Percentiles rank a stretch among this genome's conserved stretches.
Evolutionary conservation across 768 basidiomycete genomes (phyloP).

Genomic region (Mycena polygramma): DNA sequence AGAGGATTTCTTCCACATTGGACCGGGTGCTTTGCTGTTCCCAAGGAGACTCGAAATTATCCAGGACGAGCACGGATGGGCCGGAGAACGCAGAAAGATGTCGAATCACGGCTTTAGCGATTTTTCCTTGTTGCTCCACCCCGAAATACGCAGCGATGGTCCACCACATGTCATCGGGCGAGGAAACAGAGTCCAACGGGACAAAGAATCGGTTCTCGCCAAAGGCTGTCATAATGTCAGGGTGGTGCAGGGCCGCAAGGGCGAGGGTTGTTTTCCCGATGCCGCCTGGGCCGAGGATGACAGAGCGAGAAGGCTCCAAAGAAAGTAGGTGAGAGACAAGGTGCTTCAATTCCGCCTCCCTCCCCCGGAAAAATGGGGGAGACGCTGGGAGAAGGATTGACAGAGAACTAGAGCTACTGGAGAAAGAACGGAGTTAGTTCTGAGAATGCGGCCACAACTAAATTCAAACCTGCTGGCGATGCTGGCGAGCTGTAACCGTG

Average conservation of each 20-base stretch:
- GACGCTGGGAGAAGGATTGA: slow-evolving; percentile 10
- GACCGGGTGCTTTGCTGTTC: neutral
- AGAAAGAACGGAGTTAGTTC: neutral
- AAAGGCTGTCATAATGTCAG: neutral
- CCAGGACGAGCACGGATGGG: slow-evolving; percentile 6
- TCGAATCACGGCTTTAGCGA: neutral
- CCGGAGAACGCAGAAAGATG: neutral
- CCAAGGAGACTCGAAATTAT: slow-evolving; percentile 15
- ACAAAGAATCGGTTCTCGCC: slow-evolving; percentile 6
- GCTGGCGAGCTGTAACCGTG: too few species aligned
- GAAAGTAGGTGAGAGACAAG: slow-evolving; percentile 3
- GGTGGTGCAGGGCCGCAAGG: neutral
- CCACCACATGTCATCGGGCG: neutral
- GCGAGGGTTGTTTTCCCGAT: slow-evolving; percentile 14
- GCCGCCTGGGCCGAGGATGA: slow-evolving; percentile 3
- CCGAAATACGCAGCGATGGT: slow-evolving; percentile 5
- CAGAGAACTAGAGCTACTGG: neutral
- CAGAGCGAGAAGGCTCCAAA: neutral
- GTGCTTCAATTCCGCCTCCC: slow-evolving; percentile 4
- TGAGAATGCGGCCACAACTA: too few species aligned
- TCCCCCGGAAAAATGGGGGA: slow-evolving; percentile 15
- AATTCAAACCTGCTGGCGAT: too few species aligned
- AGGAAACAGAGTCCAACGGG: neutral
- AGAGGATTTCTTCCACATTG: neutral
- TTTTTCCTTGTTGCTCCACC: neutral